Conservation (phyloP, 2,329 filamentous ascomycete species). For the Xylariaceae sp. region DNA sequence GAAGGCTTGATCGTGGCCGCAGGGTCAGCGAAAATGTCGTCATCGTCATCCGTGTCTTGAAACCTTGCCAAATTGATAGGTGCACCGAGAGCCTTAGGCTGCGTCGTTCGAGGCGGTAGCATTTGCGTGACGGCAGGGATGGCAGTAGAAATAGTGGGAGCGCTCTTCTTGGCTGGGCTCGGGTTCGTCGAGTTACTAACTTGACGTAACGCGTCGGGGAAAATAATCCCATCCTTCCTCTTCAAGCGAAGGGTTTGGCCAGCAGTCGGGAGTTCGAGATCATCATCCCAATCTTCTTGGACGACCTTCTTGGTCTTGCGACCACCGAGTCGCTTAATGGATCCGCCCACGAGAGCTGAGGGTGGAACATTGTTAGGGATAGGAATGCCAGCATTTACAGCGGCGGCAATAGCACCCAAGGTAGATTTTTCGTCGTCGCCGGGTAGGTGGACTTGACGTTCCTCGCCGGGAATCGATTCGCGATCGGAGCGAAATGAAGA, state of each 20-base stretch:
- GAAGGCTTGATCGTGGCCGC: constrained; percentile 66
- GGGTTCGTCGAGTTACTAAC: constrained; percentile 57
- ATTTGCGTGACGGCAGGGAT: constrained; percentile 17
- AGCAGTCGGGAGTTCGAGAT: constrained; percentile 65
- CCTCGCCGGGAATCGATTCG: constrained; percentile 72
- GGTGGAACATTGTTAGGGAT: constrained; percentile 82
- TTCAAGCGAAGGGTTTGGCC: constrained; percentile 65
- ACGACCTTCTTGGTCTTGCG: constrained; percentile 70
- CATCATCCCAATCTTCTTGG: constrained; percentile 79
- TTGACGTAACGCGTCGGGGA: constrained; percentile 67
- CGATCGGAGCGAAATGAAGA: constrained; percentile 85
- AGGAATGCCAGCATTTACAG: constrained; percentile 86
- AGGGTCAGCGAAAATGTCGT: constrained; percentile 63
- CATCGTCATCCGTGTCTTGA: constrained; percentile 58
- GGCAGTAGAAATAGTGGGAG: constrained; percentile 9
- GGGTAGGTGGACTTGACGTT: constrained; percentile 81
- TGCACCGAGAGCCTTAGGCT: constrained; percentile 37
- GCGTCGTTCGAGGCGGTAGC: constrained; percentile 32
- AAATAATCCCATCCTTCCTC: constrained; percentile 55
- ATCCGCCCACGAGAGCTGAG: constrained; percentile 86
- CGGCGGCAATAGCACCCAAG: constrained; percentile 80
- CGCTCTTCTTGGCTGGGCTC: constrained; percentile 48
- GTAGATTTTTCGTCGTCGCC: constrained; percentile 84
- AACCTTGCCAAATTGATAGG: constrained; percentile 62
- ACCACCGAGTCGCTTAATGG: constrained; percentile 84